Percentiles rank a stretch among this genome's conserved stretches.
These are phyloP conservation scores for Obba rivulosa DNA, from an alignment of 768 basidiomycete genomes.

Conservation along the genomic window DNA sequence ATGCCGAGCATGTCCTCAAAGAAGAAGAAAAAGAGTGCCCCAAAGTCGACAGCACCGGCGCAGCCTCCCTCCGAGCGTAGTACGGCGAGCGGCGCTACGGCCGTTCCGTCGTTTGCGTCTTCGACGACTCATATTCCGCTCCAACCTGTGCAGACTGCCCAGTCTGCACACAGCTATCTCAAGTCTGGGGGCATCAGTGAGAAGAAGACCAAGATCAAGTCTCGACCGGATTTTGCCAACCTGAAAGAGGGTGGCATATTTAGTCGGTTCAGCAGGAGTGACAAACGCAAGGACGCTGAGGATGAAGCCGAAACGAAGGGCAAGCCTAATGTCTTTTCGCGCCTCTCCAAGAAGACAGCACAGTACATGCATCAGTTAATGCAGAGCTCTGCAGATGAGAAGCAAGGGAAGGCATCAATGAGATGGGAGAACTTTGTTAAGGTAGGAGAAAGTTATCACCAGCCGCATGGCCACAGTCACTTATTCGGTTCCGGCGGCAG, in stretches of 20 bases:
- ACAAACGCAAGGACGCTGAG: conserved; percentile 30
- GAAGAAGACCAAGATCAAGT: conserved; percentile 64
- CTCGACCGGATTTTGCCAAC: conserved; percentile 54
- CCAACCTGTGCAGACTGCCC: conserved; percentile 48
- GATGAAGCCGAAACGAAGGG: conserved; percentile 34
- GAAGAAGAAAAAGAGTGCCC: conserved; percentile 11
- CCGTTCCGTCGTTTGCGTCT: conserved; percentile 1
- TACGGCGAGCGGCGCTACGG: conserved; percentile 1
- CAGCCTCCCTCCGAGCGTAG: background rate
- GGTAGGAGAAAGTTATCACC: conserved; percentile 30
- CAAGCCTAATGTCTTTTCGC: conserved; percentile 55
- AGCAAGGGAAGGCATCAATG: conserved; percentile 51
- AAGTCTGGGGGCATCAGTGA: conserved; percentile 41
- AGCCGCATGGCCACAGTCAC: background rate
- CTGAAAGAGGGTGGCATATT: conserved; percentile 47
- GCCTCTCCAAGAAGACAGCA: conserved; percentile 53
- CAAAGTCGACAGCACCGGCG: conserved; percentile 4
- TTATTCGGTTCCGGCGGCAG: conserved; percentile 30
- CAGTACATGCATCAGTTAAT: conserved; percentile 62
- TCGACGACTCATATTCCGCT: conserved; percentile 33
- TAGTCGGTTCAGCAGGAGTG: conserved; percentile 38
- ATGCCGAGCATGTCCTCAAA: conserved; percentile 12
- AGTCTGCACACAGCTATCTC: conserved; percentile 69
- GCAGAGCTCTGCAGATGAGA: conserved; percentile 49
- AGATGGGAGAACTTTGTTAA: conserved; percentile 78